Evolutionary conservation across 306 rosid species (phyloP).

Genomic region (Oxytropis ochrocephala): DNA sequence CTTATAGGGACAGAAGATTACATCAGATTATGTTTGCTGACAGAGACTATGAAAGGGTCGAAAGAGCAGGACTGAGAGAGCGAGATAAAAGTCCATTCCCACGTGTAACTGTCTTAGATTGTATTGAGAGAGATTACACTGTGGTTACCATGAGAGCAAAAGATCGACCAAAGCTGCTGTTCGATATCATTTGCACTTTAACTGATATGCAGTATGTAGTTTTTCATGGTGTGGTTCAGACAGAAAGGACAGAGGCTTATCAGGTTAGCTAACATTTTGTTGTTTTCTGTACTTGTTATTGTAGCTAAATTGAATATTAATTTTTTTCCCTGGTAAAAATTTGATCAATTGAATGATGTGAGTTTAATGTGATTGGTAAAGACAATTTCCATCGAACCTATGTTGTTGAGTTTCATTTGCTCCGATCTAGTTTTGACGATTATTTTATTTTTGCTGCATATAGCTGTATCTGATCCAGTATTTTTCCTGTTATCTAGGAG

Average conservation of each 20-base stretch:
- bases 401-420: neutral
- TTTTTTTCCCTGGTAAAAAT: neutral
- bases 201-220: constrained; percentile 96
- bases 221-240: constrained; percentile 78
- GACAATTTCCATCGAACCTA: neutral
- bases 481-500: constrained; percentile 43
- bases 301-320: neutral
- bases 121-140: constrained; percentile 77
- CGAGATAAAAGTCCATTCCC: constrained; percentile 55
- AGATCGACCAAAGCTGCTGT: constrained; percentile 84
- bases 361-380: neutral
- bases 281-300: neutral
- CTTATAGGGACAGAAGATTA: constrained; percentile 74
- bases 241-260: constrained; percentile 68
- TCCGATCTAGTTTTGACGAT: neutral
- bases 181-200: constrained; percentile 89
- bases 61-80: constrained; percentile 38
- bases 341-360: neutral
- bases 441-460: neutral
- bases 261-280: constrained; percentile 43
- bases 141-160: constrained; percentile 71
- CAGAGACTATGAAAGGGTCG: constrained; percentile 79
- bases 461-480: neutral
- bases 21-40: constrained; percentile 98
- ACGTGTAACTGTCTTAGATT: constrained; percentile 57